Evolutionary conservation across 306 rosid genomes (phyloP), one percentile per base, ranked within the genome.

Genomic region (Gastrolobium bilobum): DNA sequence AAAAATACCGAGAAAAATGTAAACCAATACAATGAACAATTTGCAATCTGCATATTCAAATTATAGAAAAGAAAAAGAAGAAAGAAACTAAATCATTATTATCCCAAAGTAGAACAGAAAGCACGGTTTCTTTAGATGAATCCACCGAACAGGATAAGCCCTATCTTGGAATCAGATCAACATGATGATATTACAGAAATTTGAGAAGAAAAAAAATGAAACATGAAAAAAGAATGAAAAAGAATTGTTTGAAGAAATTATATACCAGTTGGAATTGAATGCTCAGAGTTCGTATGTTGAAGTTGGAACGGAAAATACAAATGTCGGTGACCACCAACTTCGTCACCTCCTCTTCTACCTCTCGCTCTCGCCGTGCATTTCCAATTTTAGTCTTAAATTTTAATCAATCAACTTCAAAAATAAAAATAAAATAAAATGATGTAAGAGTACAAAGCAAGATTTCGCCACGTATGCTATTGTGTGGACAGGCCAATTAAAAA

Each of bases 381-480:
- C 46, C 60, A 37, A 52, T 15, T 71, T 76, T 29, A 43, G 30
- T 11, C 20, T 69, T 40, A n/a, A n/a, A n/a, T n/a, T n/a, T n/a
- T n/a, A 2, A 52, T 42, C 14, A 4, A 20, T 34, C 9, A 58
- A 76, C 38, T 51, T 44, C 1, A 52, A 64, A 26, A 47, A 48
- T 79, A 13, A 6, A 20, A 0, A 0, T 4, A 40, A 44, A n/a
- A 29, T 11, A 44, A 62, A 5, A 78, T 88, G 90, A 88, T 87
- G 95, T 87, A 71, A 10, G 64, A 54, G 0, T 20, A 47, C 0
- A 92, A 87, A 90, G 87, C 42, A n/a, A 71, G 6, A 1, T 5
- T 26, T 4, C 33, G 84, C 84, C 95, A 90, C 89, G 85, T 88
- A 11, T 2, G 0, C 2, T 4, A 1, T 50, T 69, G 31, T 26